Evolutionary conservation across 1,139 yeast genomes (phyloP), one percentile per base, ranked within the genome.

Genomic region (Blastobotrys petasosporus): DNA sequence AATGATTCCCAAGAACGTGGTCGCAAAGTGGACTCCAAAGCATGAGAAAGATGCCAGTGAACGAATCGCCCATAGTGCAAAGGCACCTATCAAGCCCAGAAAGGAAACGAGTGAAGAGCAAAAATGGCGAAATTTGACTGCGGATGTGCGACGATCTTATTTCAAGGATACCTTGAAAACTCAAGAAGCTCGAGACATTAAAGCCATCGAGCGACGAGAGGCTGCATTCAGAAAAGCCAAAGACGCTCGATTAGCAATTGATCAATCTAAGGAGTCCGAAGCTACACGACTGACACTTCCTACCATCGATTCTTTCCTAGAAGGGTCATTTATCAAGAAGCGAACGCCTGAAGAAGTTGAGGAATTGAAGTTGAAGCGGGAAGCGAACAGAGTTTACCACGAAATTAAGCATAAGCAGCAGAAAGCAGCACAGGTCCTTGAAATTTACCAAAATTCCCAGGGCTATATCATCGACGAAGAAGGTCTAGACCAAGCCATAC

Each of bases 281-380:
- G 80, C 87, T 16, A 74, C 80, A 39, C 68, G 69, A 56, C 74
- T 83, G 57, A 85, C 95, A 1, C 72, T 86, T 45, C 96, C 96
- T 39, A 85, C 95, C 2, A 72, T 88, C 52, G 90, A 84, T 57
- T 73, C 77, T 37, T 54, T 61, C 23, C 73, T 82, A 54, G 63
- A 76, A 33, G 85, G 85, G 2, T 85, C 90, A 13, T 68, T 87
- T 51, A 77, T 88, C 71, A 75, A 83, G 60, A 76, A 69, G 45
- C 75, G 96, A 64, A 82, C 94, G 0, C 71, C 69, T 32, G 88
- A 80, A 58, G 94, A 87, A 62, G 62, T 64, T 37, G 71, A 70
- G 44, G 61, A 74, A 37, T 64, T 82, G 50, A 55, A 62, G 38
- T 73, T 77, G 56, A 80, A 79, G 60, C 71, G 80, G 52, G 65